Evolutionary conservation across 78 protist genomes (phyloP).

Genomic region (Cyanophora paradoxa): DNA sequence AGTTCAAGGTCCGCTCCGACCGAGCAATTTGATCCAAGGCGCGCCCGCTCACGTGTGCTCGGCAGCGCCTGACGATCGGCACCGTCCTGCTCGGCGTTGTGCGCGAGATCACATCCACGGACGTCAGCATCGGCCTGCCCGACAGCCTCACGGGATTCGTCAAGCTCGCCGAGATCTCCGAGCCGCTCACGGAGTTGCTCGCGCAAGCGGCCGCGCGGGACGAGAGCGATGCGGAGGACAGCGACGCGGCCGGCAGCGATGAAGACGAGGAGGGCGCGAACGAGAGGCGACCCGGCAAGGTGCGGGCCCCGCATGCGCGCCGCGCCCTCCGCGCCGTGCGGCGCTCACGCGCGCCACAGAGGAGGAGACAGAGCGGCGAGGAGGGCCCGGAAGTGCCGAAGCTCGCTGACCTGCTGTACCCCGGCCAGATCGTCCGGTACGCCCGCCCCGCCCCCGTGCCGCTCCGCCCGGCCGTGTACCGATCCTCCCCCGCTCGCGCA

Average conservation of each 20-base stretch:
- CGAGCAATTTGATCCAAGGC: neutral
- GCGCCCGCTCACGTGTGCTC: neutral
- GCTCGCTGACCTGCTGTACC: too few species aligned
- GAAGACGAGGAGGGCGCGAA: too few species aligned
- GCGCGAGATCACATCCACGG: constrained; percentile 8
- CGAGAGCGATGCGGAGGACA: too few species aligned
- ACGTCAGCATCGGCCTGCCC: constrained; percentile 11
- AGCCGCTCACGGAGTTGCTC: neutral
- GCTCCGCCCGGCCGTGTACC: too few species aligned
- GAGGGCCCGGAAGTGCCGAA: too few species aligned
- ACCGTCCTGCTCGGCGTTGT: constrained; percentile 16
- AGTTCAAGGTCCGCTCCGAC: constrained; percentile 1
- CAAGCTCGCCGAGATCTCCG: neutral
- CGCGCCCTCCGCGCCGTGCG: neutral
- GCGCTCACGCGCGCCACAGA: neutral
- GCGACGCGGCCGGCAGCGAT: too few species aligned
- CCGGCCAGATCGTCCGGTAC: too few species aligned
- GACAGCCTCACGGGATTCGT: constrained; percentile 19
- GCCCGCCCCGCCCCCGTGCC: too few species aligned
- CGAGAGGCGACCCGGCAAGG: neutral
- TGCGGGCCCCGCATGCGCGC: neutral
- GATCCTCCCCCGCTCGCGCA: too few species aligned
- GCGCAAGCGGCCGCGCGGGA: neutral
- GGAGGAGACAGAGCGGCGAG: too few species aligned
- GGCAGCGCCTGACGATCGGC: constrained; percentile 8